Conservation (phyloP, 345 rosid genomes). For the Eucalyptus urophylla region DNA sequence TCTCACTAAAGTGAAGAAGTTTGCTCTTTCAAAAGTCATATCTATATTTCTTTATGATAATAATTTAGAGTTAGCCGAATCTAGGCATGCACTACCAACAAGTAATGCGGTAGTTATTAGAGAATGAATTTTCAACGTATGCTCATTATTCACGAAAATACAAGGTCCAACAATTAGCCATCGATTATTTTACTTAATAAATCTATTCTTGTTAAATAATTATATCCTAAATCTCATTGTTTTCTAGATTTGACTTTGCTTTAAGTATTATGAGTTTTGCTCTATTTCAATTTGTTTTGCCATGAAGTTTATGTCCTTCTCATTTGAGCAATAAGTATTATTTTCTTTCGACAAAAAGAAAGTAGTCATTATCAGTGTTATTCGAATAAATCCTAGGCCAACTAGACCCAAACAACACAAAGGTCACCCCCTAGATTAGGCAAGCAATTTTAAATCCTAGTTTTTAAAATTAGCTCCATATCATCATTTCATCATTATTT, state of each 20-base stretch:
- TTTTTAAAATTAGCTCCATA: not conserved
- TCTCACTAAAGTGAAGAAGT: not conserved
- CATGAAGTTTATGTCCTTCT: not conserved
- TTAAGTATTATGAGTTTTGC: not conserved
- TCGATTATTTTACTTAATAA: not conserved
- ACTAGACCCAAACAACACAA: not conserved
- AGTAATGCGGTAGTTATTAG: not conserved
- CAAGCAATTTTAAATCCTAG: not conserved
- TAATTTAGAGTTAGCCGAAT: not conserved
- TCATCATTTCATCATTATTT: not conserved
- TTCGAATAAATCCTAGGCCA: not conserved
- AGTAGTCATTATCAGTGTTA: not conserved
- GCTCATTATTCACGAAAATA: not conserved
- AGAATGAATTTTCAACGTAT: fast-evolving
- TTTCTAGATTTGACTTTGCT: not conserved
- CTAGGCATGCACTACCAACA: not conserved
- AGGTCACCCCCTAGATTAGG: not conserved
- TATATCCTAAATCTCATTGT: too few relatives aligned
- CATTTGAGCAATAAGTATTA: not conserved
- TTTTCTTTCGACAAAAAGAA: too few relatives aligned
- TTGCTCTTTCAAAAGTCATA: not conserved
- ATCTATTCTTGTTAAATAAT: not conserved
- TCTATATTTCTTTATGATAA: too few relatives aligned
- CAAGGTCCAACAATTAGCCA: not conserved
- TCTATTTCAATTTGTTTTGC: not conserved